Base-by-base conservation (phyloP, 495 filamentous ascomycete species). In the Letharia lupina region DNA sequence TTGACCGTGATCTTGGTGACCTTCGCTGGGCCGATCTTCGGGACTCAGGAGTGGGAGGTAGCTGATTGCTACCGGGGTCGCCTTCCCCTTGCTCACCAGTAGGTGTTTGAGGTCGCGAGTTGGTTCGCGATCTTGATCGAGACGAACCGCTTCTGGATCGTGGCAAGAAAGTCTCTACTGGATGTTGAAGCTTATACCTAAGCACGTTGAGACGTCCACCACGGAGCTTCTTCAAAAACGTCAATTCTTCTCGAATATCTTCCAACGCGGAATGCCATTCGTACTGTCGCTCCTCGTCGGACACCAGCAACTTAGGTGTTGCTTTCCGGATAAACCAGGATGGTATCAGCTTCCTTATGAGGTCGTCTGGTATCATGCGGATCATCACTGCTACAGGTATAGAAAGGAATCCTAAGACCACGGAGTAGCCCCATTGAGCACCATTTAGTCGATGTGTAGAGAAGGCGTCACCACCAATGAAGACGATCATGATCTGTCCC, bases 161-260 rank as follows among this genome's bases (percentile, higher is more conserved):
- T 57, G 87, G 83, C 50, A 93, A 75, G 63, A 94, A 80, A 60
- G 85, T 83, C 72, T 95, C 86, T 44, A 83, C 82, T 11, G 91
- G 90, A 74, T 96, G 86, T 70, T 88, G 82, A 54, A 96, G 82
- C 68, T 87, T 89, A 75, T 96, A 95, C 71, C 87, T 90, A 68
- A 98, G 82, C 67, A 90, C 86, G 75, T 88, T 92, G 59, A 98
- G 77, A 65, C 94, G 91, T 40, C 95, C 95, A 67, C 94, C 95
- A 71, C 78, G 86, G 74, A 81, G 86, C 72, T 69, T 89, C 77
- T 81, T 90, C 76, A 80, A 85, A 81, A 86, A 96, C 47, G 84
- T 84, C 57, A 96, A 81, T 70, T 96, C 88, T 70, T 93, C 88
- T 39, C 86, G 79, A 66, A 96, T 89, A 50, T 91, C 89, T 68